Conservation (phyloP, 805 yeast genomes). For the Saccharomyces jurei region DNA sequence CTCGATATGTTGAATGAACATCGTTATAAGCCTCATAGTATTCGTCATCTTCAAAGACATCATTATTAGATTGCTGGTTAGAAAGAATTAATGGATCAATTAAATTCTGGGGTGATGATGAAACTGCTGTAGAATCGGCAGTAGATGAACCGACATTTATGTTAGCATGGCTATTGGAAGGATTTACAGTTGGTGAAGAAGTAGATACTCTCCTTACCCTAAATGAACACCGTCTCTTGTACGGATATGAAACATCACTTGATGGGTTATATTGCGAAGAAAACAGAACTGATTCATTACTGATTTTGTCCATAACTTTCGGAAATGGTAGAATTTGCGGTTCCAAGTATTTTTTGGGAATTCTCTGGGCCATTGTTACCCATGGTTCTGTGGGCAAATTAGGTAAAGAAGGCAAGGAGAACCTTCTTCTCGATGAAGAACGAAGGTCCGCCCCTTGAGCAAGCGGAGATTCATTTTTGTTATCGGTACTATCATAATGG, state of each 20-base stretch:
- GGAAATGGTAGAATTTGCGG: constrained; percentile 29
- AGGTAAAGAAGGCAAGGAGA: constrained; percentile 13
- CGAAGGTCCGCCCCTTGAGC: neutral
- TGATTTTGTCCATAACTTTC: constrained; percentile 15
- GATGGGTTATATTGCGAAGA: constrained; percentile 1
- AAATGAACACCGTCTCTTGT: constrained; percentile 11
- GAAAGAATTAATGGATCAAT: neutral
- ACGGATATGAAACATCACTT: neutral
- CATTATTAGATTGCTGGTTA: neutral
- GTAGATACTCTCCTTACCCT: constrained; percentile 26
- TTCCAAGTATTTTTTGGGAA: constrained; percentile 23
- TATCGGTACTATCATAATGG: neutral
- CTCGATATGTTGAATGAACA: constrained; percentile 1
- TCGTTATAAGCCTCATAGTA: constrained; percentile 13
- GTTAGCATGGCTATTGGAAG: constrained; percentile 8
- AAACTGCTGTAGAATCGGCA: neutral
- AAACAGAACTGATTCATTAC: constrained; percentile 8
- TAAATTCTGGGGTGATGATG: neutral
- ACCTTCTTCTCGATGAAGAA: constrained; percentile 11
- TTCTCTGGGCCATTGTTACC: constrained; percentile 22
- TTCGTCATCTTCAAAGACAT: constrained; percentile 16
- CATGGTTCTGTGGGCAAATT: constrained; percentile 16
- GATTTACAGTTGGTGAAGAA: neutral
- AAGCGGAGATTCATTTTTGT: neutral
- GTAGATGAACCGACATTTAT: constrained; percentile 1